Evolutionary conservation across 176 grass and related monocot species (phyloP).

Genomic region (Dendrocalamus sinicus): DNA sequence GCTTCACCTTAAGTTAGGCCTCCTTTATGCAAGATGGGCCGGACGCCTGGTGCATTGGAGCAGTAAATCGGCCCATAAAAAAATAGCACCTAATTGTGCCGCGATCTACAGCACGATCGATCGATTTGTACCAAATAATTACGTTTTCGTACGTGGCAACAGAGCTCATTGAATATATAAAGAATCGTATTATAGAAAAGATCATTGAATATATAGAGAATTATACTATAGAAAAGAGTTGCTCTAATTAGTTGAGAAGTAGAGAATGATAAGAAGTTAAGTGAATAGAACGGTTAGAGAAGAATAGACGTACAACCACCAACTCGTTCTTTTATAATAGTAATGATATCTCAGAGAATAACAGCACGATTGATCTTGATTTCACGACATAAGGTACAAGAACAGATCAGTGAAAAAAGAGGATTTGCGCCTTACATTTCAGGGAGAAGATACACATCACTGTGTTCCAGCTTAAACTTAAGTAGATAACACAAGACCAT

Average conservation of each 20-base stretch:
- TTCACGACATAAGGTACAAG: neutral
- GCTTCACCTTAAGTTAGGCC: neutral
- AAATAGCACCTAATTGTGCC: neutral
- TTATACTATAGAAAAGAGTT: no score
- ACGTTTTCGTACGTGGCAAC: no score
- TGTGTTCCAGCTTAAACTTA: conserved; percentile 22
- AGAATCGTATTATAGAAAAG: no score
- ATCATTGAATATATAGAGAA: no score
- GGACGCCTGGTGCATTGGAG: neutral
- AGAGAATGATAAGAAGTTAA: no score
- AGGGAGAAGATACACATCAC: conserved; percentile 35
- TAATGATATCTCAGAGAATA: neutral
- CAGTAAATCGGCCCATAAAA: neutral
- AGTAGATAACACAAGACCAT: neutral
- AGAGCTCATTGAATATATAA: no score
- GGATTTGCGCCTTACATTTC: conserved; percentile 6
- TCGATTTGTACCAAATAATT: no score
- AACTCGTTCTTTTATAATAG: no score
- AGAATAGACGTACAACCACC: no score
- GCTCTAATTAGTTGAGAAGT: no score
- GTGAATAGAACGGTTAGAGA: no score
- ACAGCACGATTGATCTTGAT: neutral
- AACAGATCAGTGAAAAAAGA: neutral
- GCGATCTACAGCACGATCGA: neutral
- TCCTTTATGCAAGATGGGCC: neutral